Conservation (phyloP, 1,284 basidiomycete species). For the Schizophyllum commune region DNA sequence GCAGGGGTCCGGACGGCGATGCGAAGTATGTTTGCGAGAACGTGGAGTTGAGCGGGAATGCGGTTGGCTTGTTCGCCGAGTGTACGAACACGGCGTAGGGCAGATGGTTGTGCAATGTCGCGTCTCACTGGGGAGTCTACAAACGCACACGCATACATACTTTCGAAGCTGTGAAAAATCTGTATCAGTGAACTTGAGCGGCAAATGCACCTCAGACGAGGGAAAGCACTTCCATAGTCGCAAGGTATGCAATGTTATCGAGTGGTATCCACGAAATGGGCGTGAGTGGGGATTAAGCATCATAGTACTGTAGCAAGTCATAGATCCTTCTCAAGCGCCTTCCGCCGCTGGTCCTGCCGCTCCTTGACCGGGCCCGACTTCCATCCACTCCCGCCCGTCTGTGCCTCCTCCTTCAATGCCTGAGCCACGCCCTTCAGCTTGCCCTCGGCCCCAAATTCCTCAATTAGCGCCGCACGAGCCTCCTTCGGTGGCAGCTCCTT, state of each 20-base stretch:
- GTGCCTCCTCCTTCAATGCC: neutral
- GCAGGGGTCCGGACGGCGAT: conserved; percentile 27
- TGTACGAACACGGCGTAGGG: conserved; percentile 20
- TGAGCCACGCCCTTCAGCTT: neutral
- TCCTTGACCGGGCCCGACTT: neutral
- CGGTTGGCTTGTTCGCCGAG: conserved; percentile 24
- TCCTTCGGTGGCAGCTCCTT: neutral
- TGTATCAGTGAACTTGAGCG: too few species aligned
- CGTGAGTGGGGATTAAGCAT: neutral
- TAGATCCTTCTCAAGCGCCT: neutral
- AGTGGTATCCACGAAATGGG: too few species aligned
- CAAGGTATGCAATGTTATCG: too few species aligned
- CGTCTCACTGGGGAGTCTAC: too few species aligned
- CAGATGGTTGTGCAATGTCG: too few species aligned
- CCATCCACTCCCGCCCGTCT: neutral
- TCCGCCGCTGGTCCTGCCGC: neutral
- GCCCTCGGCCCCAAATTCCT: neutral
- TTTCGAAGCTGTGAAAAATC: too few species aligned
- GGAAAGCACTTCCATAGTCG: too few species aligned
- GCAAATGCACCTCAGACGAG: too few species aligned
- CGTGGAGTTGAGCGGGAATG: conserved; percentile 26
- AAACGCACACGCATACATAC: too few species aligned
- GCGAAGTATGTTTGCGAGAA: conserved; percentile 39
- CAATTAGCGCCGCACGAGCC: neutral
- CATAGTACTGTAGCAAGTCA: neutral